phyloP scores from a whole-genome alignment of 1,284 basidiomycete species.

The Volvariella volvacea region DNA sequence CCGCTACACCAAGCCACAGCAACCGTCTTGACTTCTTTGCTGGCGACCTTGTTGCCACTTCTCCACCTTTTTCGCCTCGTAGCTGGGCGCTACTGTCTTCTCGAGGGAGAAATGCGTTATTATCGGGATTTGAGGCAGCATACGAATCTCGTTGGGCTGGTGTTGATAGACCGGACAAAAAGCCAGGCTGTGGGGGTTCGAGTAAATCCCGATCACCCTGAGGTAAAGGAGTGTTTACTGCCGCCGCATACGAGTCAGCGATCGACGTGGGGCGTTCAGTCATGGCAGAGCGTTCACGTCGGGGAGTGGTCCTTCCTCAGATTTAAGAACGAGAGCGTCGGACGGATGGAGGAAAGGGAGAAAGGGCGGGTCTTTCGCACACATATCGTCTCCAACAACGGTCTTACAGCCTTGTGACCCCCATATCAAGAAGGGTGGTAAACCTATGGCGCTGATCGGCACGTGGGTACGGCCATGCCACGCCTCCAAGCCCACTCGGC shows the following conservation, averaged over 20 bases:
- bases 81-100: constrained; percentile 4
- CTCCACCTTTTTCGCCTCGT: constrained; percentile 44
- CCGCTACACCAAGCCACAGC: constrained; percentile 37
- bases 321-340: neutral
- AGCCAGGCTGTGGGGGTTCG: constrained; percentile 21
- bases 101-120: constrained; percentile 11
- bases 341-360: no score
- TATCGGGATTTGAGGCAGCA: constrained; percentile 12
- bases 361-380: no score
- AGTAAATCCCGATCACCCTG: constrained; percentile 12
- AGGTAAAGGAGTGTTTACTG: constrained; percentile 21
- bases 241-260: constrained; percentile 14
- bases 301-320: neutral
- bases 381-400: no score
- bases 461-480: no score
- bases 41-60: constrained; percentile 44
- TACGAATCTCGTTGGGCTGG: constrained; percentile 18
- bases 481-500: no score
- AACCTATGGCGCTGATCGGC: no score
- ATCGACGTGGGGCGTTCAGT: constrained; percentile 17
- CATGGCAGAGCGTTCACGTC: constrained; percentile 13
- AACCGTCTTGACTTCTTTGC: constrained; percentile 43
- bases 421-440: no score
- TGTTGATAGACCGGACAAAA: constrained; percentile 18
- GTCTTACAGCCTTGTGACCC: no score